Percentiles rank a stretch among this genome's conserved stretches.
phyloP scores from a whole-genome alignment of 1,284 basidiomycete species.

The Afroboletus lepidellus region DNA sequence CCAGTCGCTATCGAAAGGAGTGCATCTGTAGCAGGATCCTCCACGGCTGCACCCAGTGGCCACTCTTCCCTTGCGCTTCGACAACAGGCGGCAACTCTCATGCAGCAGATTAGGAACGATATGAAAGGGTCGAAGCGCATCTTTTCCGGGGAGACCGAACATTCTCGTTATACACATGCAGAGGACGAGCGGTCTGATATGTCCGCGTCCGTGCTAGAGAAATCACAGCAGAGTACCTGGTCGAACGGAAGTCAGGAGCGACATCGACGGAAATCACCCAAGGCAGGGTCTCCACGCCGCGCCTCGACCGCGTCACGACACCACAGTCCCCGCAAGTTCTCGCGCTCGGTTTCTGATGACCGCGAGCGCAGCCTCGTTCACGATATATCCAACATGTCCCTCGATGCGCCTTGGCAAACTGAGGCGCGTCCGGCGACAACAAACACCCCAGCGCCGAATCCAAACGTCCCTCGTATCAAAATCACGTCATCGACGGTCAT shows the following conservation, averaged over 20 bases:
- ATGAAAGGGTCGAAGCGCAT: conserved; percentile 68
- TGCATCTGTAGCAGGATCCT: conserved; percentile 19
- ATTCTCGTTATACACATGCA: conserved; percentile 41
- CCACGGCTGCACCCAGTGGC: conserved; percentile 30
- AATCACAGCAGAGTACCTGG: conserved; percentile 22
- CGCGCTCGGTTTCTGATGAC: conserved; percentile 28
- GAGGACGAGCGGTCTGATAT: conserved; percentile 34
- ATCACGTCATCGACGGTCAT: conserved; percentile 28
- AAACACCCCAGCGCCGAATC: conserved; percentile 26
- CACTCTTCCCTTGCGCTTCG: conserved; percentile 68
- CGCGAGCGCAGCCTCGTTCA: conserved; percentile 24
- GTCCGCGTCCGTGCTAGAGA: conserved; percentile 14
- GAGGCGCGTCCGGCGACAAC: conserved; percentile 11
- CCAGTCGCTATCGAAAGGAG: conserved; percentile 13
- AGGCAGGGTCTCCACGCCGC: conserved; percentile 28
- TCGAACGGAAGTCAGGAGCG: conserved; percentile 22
- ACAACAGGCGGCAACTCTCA: conserved; percentile 71
- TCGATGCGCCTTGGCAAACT: conserved; percentile 33
- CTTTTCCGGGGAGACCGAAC: conserved; percentile 63
- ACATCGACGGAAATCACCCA: conserved; percentile 22
- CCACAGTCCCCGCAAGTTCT: conserved; percentile 29
- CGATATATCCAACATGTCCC: conserved; percentile 39
- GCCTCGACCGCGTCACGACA: conserved; percentile 23
- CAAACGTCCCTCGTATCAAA: conserved; percentile 24
- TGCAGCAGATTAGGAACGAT: conserved; percentile 80